Conservation (phyloP, 768 basidiomycete genomes). For the Lactarius quietus region DNA sequence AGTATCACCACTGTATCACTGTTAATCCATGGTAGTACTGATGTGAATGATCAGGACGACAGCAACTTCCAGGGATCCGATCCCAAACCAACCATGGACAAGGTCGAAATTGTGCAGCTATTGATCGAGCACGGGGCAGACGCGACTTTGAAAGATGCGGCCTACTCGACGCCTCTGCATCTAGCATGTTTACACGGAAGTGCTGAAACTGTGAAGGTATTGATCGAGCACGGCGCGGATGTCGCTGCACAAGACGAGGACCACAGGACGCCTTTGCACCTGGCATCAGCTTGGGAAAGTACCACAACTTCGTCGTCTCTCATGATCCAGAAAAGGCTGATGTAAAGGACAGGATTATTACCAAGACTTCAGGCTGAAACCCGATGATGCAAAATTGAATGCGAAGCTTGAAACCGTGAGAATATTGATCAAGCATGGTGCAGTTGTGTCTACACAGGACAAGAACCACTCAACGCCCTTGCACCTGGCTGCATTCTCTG, state of each 20-base stretch:
- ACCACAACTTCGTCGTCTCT: no score
- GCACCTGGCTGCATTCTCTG: not conserved
- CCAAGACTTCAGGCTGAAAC: no score
- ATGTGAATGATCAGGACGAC: no score
- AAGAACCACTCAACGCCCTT: not conserved
- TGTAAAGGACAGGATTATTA: not conserved
- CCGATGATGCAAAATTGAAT: no score
- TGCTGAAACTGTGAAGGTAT: no score
- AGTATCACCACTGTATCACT: not conserved
- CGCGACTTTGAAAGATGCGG: not conserved
- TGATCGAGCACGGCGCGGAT: no score
- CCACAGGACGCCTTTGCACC: no score
- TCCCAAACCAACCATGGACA: slow-evolving; percentile 38
- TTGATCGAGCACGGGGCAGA: not conserved
- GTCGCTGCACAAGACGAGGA: no score
- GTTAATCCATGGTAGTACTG: no score
- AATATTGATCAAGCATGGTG: not conserved
- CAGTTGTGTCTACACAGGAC: not conserved
- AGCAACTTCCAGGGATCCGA: slow-evolving; percentile 33
- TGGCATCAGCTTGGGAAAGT: not conserved
- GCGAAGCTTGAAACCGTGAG: no score
- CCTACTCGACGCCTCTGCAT: not conserved
- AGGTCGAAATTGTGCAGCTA: not conserved
- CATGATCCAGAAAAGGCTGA: not conserved
- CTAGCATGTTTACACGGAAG: not conserved